These are phyloP conservation scores for Daldinia sp. DNA, from an alignment of 2,329 filamentous ascomycete genomes.

Conservation along the genomic window DNA sequence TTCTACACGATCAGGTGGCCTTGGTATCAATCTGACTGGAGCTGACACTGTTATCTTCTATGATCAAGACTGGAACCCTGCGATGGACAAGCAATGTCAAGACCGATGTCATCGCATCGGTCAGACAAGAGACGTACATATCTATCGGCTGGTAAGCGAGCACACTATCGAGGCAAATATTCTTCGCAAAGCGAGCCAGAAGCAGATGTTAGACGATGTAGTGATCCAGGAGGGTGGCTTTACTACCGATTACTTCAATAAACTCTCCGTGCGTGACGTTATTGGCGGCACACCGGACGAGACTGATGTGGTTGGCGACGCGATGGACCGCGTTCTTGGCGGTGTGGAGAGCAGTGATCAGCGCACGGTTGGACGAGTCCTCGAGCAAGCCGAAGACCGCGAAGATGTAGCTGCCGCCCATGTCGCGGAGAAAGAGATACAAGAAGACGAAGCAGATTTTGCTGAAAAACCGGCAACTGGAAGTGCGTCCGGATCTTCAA, in stretches of 20 bases:
- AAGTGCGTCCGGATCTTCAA: slow-evolving; percentile 63
- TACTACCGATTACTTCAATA: slow-evolving; percentile 95
- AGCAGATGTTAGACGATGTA: slow-evolving; percentile 96
- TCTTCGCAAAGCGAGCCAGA: slow-evolving; percentile 94
- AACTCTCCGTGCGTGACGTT: slow-evolving; percentile 76
- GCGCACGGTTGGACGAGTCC: slow-evolving; percentile 73
- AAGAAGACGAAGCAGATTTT: slow-evolving; percentile 88
- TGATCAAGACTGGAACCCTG: slow-evolving; percentile 98
- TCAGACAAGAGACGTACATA: slow-evolving; percentile 96
- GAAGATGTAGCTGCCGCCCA: slow-evolving; percentile 92
- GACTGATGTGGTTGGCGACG: slow-evolving; percentile 64
- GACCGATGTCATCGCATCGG: slow-evolving; percentile 97
- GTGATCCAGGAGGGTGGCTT: slow-evolving; percentile 99
- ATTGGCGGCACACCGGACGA: slow-evolving; percentile 71
- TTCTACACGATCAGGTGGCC: slow-evolving; percentile 90
- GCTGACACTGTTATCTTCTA: slow-evolving; percentile 99
- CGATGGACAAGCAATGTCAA: slow-evolving; percentile 99
- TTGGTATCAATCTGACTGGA: slow-evolving; percentile 96
- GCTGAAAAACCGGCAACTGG: slow-evolving; percentile 69
- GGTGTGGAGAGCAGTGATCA: slow-evolving; percentile 71
- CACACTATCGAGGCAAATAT: slow-evolving; percentile 99
- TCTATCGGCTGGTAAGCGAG: slow-evolving; percentile 93
- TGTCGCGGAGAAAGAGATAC: slow-evolving; percentile 87
- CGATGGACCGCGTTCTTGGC: slow-evolving; percentile 87
- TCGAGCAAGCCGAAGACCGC: slow-evolving; percentile 91